Percentiles rank a stretch among this genome's conserved stretches.
Evolutionary conservation across 257 asterid genomes (phyloP).

Genomic region (Nicotiana tomentosiformis): DNA sequence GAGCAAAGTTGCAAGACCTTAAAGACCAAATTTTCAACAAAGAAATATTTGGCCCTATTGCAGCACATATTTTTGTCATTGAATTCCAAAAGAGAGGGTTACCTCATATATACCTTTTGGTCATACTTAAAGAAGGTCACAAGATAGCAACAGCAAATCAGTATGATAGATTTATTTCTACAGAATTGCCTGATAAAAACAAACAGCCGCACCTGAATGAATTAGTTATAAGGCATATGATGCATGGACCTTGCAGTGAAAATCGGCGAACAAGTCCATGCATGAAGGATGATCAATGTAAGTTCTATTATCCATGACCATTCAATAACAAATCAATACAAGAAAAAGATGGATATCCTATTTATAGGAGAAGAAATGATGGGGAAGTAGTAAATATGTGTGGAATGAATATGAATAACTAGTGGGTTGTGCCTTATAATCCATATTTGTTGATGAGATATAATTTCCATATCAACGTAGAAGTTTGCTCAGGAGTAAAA

Average conservation of each 20-base stretch:
- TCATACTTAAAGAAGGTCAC: neutral
- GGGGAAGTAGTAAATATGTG: neutral
- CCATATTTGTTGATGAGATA: neutral
- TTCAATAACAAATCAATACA: neutral
- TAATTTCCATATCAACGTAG: too few species aligned
- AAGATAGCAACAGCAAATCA: too few species aligned
- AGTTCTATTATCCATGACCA: neutral
- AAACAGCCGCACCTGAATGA: neutral
- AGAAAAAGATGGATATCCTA: neutral
- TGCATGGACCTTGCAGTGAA: neutral
- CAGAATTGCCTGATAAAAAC: too few species aligned
- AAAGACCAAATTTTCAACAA: neutral
- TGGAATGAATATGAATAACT: neutral
- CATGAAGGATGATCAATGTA: neutral
- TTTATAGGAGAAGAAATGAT: neutral
- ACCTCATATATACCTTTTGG: too few species aligned
- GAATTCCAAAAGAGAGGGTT: too few species aligned
- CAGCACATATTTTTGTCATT: too few species aligned
- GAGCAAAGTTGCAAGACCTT: neutral
- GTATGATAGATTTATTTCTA: neutral
- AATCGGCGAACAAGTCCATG: neutral
- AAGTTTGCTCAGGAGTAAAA: too few species aligned
- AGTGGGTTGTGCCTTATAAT: slow-evolving; percentile 16
- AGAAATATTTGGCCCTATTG: too few species aligned
- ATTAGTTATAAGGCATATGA: neutral